A percentile compares a stretch with the other conserved stretches of the same genome.
Conservation (phyloP, 495 filamentous ascomycete species). For the Pyrenula aspistea region DNA sequence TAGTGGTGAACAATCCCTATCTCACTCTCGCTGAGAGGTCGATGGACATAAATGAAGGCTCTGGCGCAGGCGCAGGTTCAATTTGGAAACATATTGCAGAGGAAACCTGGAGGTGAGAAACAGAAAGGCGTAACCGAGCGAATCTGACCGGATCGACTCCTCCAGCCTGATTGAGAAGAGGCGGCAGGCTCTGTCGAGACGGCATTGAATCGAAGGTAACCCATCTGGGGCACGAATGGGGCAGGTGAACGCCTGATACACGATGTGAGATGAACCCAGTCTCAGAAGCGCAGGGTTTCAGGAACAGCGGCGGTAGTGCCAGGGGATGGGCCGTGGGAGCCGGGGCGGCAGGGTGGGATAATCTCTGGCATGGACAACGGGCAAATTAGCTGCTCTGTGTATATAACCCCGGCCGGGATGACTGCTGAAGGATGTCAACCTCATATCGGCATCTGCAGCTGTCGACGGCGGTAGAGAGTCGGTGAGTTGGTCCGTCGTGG, state of each 20-base stretch:
- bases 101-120: not conserved
- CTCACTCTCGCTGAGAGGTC: not conserved
- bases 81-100: not conserved
- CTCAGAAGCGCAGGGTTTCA: not conserved
- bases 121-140: not conserved
- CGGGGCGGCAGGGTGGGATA: not conserved
- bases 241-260: not conserved
- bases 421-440: too few species aligned
- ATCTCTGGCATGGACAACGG: not conserved
- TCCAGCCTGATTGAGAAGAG: not conserved
- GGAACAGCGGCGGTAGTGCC: not conserved
- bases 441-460: not conserved
- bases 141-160: not conserved
- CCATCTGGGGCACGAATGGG: not conserved
- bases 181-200: not conserved
- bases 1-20: not conserved
- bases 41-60: not conserved
- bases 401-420: not conserved
- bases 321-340: not conserved
- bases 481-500: too few species aligned
- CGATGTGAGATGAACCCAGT: not conserved
- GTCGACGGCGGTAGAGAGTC: not conserved
- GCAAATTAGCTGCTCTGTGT: not conserved
- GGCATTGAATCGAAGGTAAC: not conserved
- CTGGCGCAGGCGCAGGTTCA: not conserved